Evolutionary conservation across 805 yeast genomes (phyloP), one percentile per base, ranked within the genome.

Genomic region (Kregervanrija delftensis): DNA sequence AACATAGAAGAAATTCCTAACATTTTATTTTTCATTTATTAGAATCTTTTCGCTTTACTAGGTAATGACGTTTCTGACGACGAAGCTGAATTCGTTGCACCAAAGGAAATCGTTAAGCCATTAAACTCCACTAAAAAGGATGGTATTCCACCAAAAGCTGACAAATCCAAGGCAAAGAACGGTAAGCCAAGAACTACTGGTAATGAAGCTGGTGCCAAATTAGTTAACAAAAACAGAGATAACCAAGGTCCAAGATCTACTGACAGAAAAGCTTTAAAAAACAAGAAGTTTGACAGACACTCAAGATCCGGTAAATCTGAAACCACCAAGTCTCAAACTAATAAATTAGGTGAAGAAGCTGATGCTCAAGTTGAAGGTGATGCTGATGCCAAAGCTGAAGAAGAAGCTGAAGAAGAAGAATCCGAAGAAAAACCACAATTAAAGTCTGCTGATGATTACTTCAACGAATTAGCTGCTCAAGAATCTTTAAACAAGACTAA

Each of bases 61-160:
- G 93, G 85, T 68, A 86, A 86, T 80, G 95, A 86, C 74, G 86
- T 85, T 59, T 90, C 85, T 66, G 95, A 83, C 69, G 84, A 79
- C 60, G 77, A 73, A 62, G 72, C 72, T 45, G 78, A 77, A 52
- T 65, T 67, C 45, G 64, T 72, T 46, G 67, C 76, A 55, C 81
- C 86, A 63, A 83, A 71, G 74, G 95, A 86, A 69, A 66, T 86
- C 54, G 93, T 84, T 65, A 87, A 83, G 79, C 77, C 81, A 73
- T 69, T 70, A 69, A 82, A 91, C 58, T 81, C 95, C 51, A 82
- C 93, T 63, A 88, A 85, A 79, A 90, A 90, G 77, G 67, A 81
- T 50, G 96, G 86, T 64, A 81, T 72, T 50, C 79, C 93, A 49
- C 77, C 90, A 56, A 76, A 83, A 54, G 89, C 93, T 53, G 83